Percentiles rank a stretch among this genome's conserved stretches.
These are phyloP conservation scores for Penicillium frequentans DNA, from an alignment of 2,329 filamentous ascomycete genomes.

Conservation along the genomic window DNA sequence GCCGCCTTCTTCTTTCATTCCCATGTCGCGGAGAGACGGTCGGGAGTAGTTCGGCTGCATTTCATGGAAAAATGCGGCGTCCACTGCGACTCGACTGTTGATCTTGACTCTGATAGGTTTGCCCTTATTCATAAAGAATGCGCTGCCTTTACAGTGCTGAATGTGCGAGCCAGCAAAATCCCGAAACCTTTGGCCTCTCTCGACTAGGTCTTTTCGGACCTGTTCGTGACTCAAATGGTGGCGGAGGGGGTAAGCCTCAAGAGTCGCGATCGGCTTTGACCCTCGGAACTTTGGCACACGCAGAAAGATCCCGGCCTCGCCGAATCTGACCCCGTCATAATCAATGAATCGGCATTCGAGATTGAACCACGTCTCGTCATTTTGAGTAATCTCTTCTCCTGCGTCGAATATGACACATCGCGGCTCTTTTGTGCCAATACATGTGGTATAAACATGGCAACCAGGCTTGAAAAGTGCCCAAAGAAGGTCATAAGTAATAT, in stretches of 20 bases:
- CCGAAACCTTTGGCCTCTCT: constrained; percentile 30
- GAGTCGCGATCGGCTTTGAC: constrained; percentile 28
- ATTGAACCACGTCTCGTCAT: constrained; percentile 23
- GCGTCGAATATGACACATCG: constrained; percentile 10
- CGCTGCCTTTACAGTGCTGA: constrained; percentile 31
- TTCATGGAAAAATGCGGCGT: constrained; percentile 23
- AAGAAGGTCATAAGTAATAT: constrained; percentile 40
- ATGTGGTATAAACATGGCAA: constrained; percentile 27
- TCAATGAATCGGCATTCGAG: constrained; percentile 30
- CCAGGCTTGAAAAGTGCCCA: too few species aligned
- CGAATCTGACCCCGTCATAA: constrained; percentile 29
- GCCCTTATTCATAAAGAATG: constrained; percentile 33
- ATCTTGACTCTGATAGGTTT: constrained; percentile 22
- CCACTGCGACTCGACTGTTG: constrained; percentile 21
- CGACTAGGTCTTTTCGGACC: constrained; percentile 23
- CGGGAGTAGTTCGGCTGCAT: too few species aligned
- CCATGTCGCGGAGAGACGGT: constrained; percentile 13
- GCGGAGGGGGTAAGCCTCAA: constrained; percentile 32
- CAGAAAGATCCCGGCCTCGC: constrained; percentile 24
- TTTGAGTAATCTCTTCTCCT: constrained; percentile 10
- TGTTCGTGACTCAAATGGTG: constrained; percentile 25
- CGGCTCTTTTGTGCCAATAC: constrained; percentile 18
- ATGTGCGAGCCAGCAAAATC: constrained; percentile 26
- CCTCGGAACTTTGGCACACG: constrained; percentile 27
- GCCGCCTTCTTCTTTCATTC: constrained; percentile 9